phyloP scores from a whole-genome alignment of 1,284 basidiomycete genomes.

The Athelia psychrophila region DNA sequence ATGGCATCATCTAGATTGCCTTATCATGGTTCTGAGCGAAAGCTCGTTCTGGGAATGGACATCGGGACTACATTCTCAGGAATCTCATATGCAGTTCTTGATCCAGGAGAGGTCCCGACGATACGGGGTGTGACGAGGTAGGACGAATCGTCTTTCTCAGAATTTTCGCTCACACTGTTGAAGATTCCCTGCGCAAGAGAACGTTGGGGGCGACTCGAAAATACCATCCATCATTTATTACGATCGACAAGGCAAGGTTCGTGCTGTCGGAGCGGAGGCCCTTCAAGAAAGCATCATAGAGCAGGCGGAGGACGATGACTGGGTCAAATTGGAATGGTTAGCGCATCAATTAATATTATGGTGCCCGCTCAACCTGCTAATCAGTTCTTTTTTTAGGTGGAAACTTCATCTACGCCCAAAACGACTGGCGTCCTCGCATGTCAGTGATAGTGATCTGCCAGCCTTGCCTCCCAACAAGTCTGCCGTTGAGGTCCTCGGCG shows the following conservation, averaged over 20 bases:
- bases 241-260: slow-evolving; percentile 37
- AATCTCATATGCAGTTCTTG: slow-evolving; percentile 41
- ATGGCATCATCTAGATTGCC: slow-evolving; percentile 16
- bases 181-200: slow-evolving; percentile 53
- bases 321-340: slow-evolving; percentile 43
- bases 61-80: slow-evolving; percentile 54
- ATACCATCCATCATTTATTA: slow-evolving; percentile 57
- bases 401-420: slow-evolving; percentile 27
- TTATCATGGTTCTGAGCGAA: slow-evolving; percentile 31
- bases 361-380: neutral
- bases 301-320: slow-evolving; percentile 43
- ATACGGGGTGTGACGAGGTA: slow-evolving; percentile 44
- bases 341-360: neutral
- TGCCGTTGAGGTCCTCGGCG: slow-evolving; percentile 40
- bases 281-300: slow-evolving; percentile 37
- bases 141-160: neutral
- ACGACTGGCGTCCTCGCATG: slow-evolving; percentile 7
- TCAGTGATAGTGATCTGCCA: slow-evolving; percentile 23
- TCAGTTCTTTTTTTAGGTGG: slow-evolving; percentile 18
- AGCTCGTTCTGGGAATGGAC: slow-evolving; percentile 48
- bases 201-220: slow-evolving; percentile 50
- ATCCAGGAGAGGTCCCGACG: slow-evolving; percentile 45
- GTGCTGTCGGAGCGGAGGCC: slow-evolving; percentile 49
- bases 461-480: slow-evolving; percentile 39
- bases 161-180: neutral